Conservation (phyloP, 2,329 filamentous ascomycete genomes). For the Exophiala sp. region DNA sequence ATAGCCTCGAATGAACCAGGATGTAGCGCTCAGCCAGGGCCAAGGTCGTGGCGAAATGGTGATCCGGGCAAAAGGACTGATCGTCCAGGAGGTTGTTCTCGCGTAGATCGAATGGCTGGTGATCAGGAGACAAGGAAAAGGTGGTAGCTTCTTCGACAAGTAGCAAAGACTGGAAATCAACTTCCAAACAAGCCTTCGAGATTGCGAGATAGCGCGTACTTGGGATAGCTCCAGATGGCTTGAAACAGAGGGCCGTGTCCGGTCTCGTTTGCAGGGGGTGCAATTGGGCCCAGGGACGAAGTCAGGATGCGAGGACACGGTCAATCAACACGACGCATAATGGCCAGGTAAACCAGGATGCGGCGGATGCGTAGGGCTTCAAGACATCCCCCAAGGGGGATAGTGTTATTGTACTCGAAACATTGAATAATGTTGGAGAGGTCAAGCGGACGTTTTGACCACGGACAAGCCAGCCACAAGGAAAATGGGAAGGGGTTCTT, state of each 20-base stretch:
- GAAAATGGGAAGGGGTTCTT: slow-evolving; percentile 2
- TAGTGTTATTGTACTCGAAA: slow-evolving; percentile 13
- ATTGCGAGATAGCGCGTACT: slow-evolving; percentile 3
- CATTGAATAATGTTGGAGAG: slow-evolving; percentile 14
- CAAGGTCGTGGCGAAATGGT: slow-evolving; percentile 7
- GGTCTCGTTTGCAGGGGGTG: neutral
- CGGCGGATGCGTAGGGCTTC: slow-evolving; percentile 13
- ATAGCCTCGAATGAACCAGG: slow-evolving; percentile 8
- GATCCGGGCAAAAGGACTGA: slow-evolving; percentile 9
- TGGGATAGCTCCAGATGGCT: neutral
- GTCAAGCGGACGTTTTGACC: slow-evolving; percentile 14
- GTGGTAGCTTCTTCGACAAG: slow-evolving; percentile 1
- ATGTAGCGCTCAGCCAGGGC: slow-evolving; percentile 12
- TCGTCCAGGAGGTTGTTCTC: slow-evolving; percentile 12
- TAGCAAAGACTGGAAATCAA: slow-evolving; percentile 2
- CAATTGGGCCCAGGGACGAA: neutral
- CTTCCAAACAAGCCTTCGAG: slow-evolving; percentile 1
- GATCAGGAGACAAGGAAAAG: slow-evolving; percentile 7
- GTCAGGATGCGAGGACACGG: neutral
- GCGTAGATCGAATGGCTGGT: slow-evolving; percentile 8
- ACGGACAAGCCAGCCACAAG: slow-evolving; percentile 19
- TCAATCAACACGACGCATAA: neutral
- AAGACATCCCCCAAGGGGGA: slow-evolving; percentile 11
- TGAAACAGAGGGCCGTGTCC: neutral
- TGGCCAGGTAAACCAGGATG: slow-evolving; percentile 11